Percentiles rank a stretch among this genome's conserved stretches.
These are phyloP conservation scores for Botryosphaeria dothidea DNA, from an alignment of 2,329 filamentous ascomycete species.

Conservation along the genomic window DNA sequence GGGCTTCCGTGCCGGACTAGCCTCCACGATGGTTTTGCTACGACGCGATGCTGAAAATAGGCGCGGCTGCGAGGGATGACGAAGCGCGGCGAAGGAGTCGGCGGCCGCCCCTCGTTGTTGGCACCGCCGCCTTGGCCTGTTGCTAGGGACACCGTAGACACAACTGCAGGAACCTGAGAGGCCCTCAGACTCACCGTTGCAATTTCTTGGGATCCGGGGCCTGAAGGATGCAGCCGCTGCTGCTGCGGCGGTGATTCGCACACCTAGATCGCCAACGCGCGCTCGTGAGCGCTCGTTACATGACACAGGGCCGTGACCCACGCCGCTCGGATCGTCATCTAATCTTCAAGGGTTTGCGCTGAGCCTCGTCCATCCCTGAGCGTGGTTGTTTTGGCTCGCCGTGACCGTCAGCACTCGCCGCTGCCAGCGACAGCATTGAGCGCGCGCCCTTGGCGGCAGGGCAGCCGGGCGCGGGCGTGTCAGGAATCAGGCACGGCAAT, in stretches of 20 bases:
- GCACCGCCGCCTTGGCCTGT: too few relatives aligned
- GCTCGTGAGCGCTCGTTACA: conserved; percentile 11
- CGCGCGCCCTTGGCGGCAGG: conserved; percentile 8
- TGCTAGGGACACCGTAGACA: too few relatives aligned
- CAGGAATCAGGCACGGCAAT: conserved; percentile 15
- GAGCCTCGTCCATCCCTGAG: conserved; percentile 17
- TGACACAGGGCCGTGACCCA: conserved; percentile 18
- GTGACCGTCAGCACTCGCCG: not conserved
- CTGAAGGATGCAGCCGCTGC: not conserved
- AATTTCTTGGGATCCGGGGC: conserved; percentile 6
- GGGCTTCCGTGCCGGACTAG: conserved; percentile 10
- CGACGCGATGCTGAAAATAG: conserved; percentile 11
- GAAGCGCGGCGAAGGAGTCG: not conserved
- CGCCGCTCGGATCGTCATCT: conserved; percentile 18
- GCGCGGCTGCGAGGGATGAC: conserved; percentile 12
- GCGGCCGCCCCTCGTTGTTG: too few relatives aligned
- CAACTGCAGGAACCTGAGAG: not conserved
- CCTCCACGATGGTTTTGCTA: conserved; percentile 10
- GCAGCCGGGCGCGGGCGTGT: conserved; percentile 14
- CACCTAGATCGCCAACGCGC: conserved; percentile 4
- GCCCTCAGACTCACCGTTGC: not conserved
- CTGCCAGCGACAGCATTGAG: conserved; percentile 7
- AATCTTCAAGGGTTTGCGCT: conserved; percentile 18
- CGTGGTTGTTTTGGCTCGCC: conserved; percentile 5
- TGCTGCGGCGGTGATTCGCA: not conserved